These are phyloP conservation scores for Talaromyces sp. DNA, from an alignment of 2,329 filamentous ascomycete species.

Conservation along the genomic window DNA sequence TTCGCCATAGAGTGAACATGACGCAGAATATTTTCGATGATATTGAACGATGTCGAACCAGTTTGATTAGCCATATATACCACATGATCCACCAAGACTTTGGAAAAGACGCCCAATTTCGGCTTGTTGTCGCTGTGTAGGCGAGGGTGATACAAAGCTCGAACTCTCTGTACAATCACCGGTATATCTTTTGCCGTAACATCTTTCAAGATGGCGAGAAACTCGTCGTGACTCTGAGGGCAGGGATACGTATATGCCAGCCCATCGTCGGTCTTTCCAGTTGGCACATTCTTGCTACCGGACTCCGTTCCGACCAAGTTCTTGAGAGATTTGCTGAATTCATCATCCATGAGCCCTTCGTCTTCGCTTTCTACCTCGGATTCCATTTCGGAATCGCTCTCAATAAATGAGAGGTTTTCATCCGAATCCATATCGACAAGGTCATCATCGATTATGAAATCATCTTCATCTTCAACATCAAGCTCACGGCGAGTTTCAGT, in stretches of 20 bases:
- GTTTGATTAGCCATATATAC: constrained; percentile 55
- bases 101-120: constrained; percentile 62
- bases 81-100: constrained; percentile 56
- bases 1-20: constrained; percentile 93
- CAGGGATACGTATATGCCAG: constrained; percentile 85
- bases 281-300: not conserved
- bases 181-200: constrained; percentile 67
- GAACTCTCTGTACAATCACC: constrained; percentile 80
- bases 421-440: constrained; percentile 78
- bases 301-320: constrained; percentile 1
- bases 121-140: constrained; percentile 81
- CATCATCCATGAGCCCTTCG: constrained; percentile 55
- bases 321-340: constrained; percentile 34
- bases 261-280: constrained; percentile 2
- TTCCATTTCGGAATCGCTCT: constrained; percentile 50
- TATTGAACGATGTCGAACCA: constrained; percentile 58
- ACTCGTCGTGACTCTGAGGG: constrained; percentile 72
- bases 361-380: constrained; percentile 43
- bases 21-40: constrained; percentile 77
- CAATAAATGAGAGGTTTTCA: constrained; percentile 42
- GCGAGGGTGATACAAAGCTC: constrained; percentile 88
- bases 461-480: constrained; percentile 88
- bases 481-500: constrained; percentile 47
- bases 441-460: constrained; percentile 87
- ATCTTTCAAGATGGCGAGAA: constrained; percentile 63